Evolutionary conservation across 2,329 filamentous ascomycete species (phyloP).

Genomic region (Verticillium tricorpus): DNA sequence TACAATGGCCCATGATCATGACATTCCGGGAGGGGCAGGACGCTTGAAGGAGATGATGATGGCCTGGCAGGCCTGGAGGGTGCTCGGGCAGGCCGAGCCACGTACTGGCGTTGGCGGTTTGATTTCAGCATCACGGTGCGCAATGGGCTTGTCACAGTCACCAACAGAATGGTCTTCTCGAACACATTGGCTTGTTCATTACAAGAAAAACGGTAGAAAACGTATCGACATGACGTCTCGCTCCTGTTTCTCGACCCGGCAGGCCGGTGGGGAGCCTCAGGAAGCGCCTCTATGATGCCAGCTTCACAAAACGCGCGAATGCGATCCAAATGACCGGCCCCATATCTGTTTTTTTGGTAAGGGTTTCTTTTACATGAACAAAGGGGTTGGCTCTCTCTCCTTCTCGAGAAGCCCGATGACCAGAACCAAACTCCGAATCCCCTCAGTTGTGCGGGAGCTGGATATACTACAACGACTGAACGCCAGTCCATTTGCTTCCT

Average conservation of each 20-base stretch:
- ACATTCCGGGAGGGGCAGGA: neutral
- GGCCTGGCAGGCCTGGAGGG: neutral
- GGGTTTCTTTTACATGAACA: neutral
- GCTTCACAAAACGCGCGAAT: neutral
- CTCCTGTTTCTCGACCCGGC: neutral
- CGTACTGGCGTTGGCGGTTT: neutral
- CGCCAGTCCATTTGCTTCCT: neutral
- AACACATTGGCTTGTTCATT: neutral
- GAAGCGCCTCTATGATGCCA: neutral
- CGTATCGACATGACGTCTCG: neutral
- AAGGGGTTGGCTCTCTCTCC: neutral
- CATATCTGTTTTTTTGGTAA: neutral
- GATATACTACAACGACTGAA: conserved; percentile 3
- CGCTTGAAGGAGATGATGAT: neutral
- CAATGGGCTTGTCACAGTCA: neutral
- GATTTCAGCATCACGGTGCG: neutral
- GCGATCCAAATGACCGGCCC: neutral
- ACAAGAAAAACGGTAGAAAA: neutral
- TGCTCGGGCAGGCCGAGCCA: neutral
- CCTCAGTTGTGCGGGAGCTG: conserved; percentile 2
- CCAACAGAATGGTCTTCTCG: too few relatives aligned
- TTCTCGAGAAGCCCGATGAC: neutral
- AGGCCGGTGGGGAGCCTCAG: neutral
- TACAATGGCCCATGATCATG: conserved; percentile 34
- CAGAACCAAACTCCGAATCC: neutral